Evolutionary conservation across 768 basidiomycete genomes (phyloP).

Genomic region (Boletales sp.): DNA sequence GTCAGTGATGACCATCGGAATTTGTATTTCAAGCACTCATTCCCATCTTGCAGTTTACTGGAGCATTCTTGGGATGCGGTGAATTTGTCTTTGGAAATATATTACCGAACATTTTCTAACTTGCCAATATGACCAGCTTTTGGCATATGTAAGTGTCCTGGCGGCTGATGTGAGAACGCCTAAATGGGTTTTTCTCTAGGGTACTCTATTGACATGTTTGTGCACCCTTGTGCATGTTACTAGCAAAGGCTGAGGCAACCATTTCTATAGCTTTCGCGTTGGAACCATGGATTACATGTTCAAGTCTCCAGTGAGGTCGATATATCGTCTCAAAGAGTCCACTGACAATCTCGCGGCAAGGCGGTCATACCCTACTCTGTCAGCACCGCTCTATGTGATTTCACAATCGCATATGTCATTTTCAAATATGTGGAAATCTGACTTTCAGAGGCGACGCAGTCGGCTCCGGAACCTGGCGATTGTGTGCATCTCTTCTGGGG

Average conservation of each 20-base stretch:
- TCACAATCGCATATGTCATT: not conserved
- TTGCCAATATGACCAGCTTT: not conserved
- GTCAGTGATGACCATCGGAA: constrained; percentile 3
- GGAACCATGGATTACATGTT: not conserved
- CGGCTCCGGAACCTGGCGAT: constrained; percentile 8
- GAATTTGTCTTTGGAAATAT: not conserved
- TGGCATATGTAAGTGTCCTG: constrained; percentile 8
- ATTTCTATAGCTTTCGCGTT: not conserved
- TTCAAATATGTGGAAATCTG: constrained; percentile 19
- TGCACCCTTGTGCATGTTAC: not conserved
- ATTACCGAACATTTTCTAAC: not conserved
- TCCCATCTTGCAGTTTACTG: not conserved
- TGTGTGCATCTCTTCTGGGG: constrained; percentile 12
- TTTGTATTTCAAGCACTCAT: not conserved
- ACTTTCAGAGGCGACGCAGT: constrained; percentile 6
- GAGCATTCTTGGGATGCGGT: not conserved
- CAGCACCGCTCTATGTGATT: not conserved
- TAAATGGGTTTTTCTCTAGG: not conserved
- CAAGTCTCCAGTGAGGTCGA: constrained; percentile 1
- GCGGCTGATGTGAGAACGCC: not conserved
- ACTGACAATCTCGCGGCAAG: not conserved
- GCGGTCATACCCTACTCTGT: not conserved
- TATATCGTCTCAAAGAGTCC: not conserved
- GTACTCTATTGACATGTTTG: not conserved
- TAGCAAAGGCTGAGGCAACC: not conserved